Evolutionary conservation across 306 rosid genomes (phyloP), one percentile per base, ranked within the genome.

Genomic region (Senna siamea): DNA sequence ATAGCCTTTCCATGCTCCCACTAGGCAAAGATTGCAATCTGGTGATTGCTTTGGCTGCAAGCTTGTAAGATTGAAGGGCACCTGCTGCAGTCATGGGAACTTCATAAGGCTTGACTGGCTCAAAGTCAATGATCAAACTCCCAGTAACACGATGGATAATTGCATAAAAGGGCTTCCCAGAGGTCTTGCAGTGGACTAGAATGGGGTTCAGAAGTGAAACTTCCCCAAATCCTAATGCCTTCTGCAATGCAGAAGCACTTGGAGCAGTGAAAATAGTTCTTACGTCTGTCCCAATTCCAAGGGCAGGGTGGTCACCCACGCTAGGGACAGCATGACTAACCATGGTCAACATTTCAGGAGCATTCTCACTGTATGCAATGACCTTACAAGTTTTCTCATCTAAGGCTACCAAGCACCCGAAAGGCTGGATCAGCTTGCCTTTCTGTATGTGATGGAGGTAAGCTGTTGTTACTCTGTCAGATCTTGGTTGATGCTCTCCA

Each of bases 71-170:
- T 55, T 89, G 91, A 70, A 89, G 76, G 66, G 89, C 91, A 58
- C 94, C 94, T 12, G 91, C 94, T 44, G 91, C 94, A 30, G 91
- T 89, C 87, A 84, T 85, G 40, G 94, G 88, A 68, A 83, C 89
- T 74, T 89, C 94, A 51, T 80, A 82, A 17, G 91, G 94, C 79
- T 89, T 86, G 52, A 89, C 94, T 0, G 94, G 94, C 82, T 89
- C 94, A 66, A 89, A 86, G 79, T 89, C 94, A 48, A 89, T 79
- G 85, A 89, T 79, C 84, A 89, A 64, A 76, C 91, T 83, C 18
- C 91, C 88, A 2, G 89, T 85, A 19, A 89, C 94, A 26, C 88
- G 80, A 74, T 89, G 94, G 18, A 83, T 79, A 22, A 89, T 83
- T 19, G 94, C 94, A 60, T 89, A 89, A 61, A 84, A 89, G 22